Conservation (phyloP, 179 eudicot genomes). For the Carnegiea gigantea region DNA sequence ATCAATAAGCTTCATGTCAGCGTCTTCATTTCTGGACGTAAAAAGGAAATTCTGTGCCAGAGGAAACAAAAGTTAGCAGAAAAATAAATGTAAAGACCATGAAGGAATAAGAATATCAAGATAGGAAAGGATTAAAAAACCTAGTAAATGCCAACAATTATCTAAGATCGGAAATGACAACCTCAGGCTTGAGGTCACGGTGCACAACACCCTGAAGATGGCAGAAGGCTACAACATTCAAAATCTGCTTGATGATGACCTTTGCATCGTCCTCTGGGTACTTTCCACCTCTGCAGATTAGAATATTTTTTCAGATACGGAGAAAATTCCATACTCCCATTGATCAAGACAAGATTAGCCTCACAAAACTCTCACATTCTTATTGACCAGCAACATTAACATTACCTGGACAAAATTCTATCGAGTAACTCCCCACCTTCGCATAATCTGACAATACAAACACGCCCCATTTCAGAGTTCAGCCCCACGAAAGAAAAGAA, state of each 20-base stretch:
- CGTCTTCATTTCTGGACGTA: conserved; percentile 45
- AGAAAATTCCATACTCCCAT: background rate
- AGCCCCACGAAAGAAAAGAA: background rate
- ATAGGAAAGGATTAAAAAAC: background rate
- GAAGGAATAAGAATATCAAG: background rate
- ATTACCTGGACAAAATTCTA: conserved; percentile 50
- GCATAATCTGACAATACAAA: conserved; percentile 38
- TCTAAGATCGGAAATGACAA: conserved; percentile 18
- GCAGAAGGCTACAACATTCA: conserved; percentile 48
- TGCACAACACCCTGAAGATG: conserved; percentile 60
- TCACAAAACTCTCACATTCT: background rate
- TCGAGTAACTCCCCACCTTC: conserved; percentile 53
- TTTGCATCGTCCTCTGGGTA: conserved; percentile 52
- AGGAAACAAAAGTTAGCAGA: background rate
- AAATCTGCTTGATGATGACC: conserved; percentile 41
- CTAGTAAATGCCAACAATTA: conserved; percentile 9
- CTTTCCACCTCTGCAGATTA: conserved; percentile 43
- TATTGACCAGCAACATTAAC: background rate
- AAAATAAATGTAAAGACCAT: background rate
- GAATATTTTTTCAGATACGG: conserved; percentile 11
- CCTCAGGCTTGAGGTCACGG: conserved; percentile 60
- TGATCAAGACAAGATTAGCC: background rate
- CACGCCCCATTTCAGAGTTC: conserved; percentile 9
- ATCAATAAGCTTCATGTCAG: conserved; percentile 53
- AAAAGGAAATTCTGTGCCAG: conserved; percentile 49